Evolutionary conservation across 257 asterid genomes (phyloP).

Genomic region (Fraxinus cuspidata): DNA sequence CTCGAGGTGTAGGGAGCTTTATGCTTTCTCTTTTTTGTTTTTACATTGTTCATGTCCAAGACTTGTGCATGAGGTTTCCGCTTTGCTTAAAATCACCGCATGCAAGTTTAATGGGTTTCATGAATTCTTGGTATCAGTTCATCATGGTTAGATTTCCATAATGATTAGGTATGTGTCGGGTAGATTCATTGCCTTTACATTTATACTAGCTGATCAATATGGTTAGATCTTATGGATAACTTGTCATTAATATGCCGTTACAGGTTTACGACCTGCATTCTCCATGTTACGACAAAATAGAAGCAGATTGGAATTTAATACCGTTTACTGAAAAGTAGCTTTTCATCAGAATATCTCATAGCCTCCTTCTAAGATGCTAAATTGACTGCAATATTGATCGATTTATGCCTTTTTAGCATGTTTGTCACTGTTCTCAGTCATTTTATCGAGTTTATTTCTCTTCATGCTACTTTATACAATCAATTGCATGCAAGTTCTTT

Average conservation of each 20-base stretch:
- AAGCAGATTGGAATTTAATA: conserved; percentile 1
- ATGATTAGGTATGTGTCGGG: no score
- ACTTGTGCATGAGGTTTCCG: neutral
- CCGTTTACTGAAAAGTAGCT: no score
- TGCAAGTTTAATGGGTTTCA: neutral
- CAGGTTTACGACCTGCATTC: neutral
- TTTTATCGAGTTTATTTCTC: no score
- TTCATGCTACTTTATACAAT: no score
- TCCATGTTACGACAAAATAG: neutral
- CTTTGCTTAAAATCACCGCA: neutral
- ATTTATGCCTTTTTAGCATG: no score
- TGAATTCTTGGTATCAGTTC: neutral
- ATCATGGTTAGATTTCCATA: neutral
- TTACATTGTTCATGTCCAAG: neutral
- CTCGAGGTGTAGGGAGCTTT: neutral
- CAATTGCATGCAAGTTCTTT: no score
- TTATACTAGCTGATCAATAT: neutral
- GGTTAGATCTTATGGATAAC: neutral
- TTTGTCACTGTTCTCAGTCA: no score
- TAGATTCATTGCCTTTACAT: neutral
- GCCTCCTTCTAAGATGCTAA: no score
- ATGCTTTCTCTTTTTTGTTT: neutral
- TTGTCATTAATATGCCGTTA: neutral
- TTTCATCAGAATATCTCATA: no score
- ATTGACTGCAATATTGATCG: no score